Evolutionary conservation across 1,139 yeast genomes (phyloP).

Genomic region (Saccharomyces hybrid): DNA sequence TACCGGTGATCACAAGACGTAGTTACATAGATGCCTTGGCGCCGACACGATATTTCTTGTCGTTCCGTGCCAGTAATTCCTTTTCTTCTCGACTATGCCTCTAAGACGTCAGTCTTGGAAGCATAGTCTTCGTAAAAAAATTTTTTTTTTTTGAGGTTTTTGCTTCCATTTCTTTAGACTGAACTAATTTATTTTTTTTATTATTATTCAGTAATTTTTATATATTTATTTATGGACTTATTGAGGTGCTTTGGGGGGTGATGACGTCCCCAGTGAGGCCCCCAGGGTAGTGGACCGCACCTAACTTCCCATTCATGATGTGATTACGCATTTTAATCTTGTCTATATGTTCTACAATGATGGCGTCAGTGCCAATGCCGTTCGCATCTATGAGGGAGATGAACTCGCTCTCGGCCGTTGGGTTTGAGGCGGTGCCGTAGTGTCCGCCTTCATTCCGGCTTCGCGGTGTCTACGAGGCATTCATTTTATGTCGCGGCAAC

Average conservation of each 20-base stretch:
- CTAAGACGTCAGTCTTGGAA: constrained; percentile 48
- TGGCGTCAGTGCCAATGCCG: constrained; percentile 98
- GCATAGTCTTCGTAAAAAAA: constrained; percentile 53
- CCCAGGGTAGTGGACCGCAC: constrained; percentile 75
- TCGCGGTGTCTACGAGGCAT: constrained; percentile 21
- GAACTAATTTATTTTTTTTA: constrained; percentile 63
- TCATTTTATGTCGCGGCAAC: too few species aligned
- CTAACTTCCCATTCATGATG: constrained; percentile 43
- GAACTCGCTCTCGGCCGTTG: constrained; percentile 85
- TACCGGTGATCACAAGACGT: neutral
- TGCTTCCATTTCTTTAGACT: constrained; percentile 69
- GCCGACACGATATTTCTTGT: constrained; percentile 25
- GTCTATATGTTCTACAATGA: constrained; percentile 95
- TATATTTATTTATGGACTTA: too few species aligned
- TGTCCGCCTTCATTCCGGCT: constrained; percentile 62
- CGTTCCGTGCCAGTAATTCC: constrained; percentile 46
- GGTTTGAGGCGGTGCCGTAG: constrained; percentile 67
- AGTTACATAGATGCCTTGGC: constrained; percentile 12
- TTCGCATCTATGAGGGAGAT: constrained; percentile 93
- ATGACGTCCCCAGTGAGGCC: constrained; percentile 72
- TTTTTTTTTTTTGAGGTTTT: constrained; percentile 43
- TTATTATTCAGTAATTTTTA: too few species aligned
- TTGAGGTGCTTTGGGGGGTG: constrained; percentile 24
- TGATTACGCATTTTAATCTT: constrained; percentile 66
- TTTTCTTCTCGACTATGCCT: constrained; percentile 51